phyloP scores from a whole-genome alignment of 148 eudicot genomes.

The Fallopia convolvulus region DNA sequence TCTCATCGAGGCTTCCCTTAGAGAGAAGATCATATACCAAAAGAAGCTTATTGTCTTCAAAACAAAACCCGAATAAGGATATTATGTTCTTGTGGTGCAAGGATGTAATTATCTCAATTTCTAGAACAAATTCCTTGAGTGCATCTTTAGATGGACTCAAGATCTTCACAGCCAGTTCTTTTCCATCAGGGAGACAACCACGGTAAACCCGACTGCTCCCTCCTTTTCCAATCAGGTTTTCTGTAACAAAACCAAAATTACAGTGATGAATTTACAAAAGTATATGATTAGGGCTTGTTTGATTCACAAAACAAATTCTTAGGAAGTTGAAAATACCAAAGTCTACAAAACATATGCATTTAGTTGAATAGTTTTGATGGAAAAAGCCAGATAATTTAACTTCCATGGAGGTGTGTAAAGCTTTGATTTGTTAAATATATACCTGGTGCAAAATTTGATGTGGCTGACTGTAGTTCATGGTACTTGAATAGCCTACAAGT shows the following conservation, averaged over 20 bases:
- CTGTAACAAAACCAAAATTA: conserved; percentile 28
- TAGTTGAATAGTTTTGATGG: too few relatives aligned
- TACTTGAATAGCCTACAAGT: conserved; percentile 59
- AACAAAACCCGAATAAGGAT: conserved; percentile 82
- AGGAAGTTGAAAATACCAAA: too few relatives aligned
- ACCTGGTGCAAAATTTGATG: conserved; percentile 59
- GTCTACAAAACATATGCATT: too few relatives aligned
- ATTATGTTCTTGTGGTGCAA: conserved; percentile 70
- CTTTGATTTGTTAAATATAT: background rate
- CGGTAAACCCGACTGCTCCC: conserved; percentile 80
- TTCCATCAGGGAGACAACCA: conserved; percentile 74
- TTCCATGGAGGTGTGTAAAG: too few relatives aligned
- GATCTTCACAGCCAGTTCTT: conserved; percentile 78
- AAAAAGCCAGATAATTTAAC: too few relatives aligned
- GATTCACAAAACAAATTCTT: too few relatives aligned
- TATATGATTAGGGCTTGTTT: background rate
- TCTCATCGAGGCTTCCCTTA: conserved; percentile 88
- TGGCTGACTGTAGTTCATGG: conserved; percentile 65
- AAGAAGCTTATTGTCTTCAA: conserved; percentile 56
- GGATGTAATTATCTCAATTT: conserved; percentile 72
- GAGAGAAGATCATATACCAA: conserved; percentile 80
- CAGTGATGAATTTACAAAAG: background rate
- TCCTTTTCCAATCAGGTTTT: conserved; percentile 86
- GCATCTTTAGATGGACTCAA: conserved; percentile 62
- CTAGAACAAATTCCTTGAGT: conserved; percentile 57